Evolutionary conservation across 345 rosid genomes (phyloP), one percentile per base, ranked within the genome.

Genomic region (Bruguiera gymnorhiza): DNA sequence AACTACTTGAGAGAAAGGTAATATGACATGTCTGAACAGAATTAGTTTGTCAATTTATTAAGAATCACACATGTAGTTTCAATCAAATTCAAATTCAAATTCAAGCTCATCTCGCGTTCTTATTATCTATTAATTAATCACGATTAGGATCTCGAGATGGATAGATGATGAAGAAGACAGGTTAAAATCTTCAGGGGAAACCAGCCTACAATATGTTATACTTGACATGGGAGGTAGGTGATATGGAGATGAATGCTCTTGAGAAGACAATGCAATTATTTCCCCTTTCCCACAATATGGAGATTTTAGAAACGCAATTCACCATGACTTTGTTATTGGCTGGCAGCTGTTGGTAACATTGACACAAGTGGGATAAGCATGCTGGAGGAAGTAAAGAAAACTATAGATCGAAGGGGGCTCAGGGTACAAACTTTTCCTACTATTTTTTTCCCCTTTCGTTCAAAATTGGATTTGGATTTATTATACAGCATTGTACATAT

Each of bases 341-440:
- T 66, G 21, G 71, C 83, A 93, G 96, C 87, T 70, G 94, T 93
- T 69, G 96, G 97, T 34, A 90, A 87, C 82, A 93, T 91, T 31
- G 98, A 93, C 80, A 89, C 98, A 24, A 93, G 98, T 71, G 98
- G 98, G n/a, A 74, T 93, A 69, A 82, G 97, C 86, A 93, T 89
- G 98, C 81, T 93, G 19, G 96, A 91, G 65, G 98, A 91, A 76
- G 69, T 81, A 27, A 84, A 82, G 80, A 91, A 88, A 72, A 60
- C 65, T 39, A 21, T 74, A 0, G 90, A 83, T 26, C 83, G 96
- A 80, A 86, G 89, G 70, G 94, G 73, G 31, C 75, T 93, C 13
- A 82, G 87, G 91, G 98, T 91, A 65, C 4, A 8, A 23, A 10
- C 18, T 18, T 24, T 5, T 13, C 21, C 8, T 19, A 29, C 23